phyloP scores from a whole-genome alignment of 192 early-diverging fungal species.

The Gigaspora rosea region DNA sequence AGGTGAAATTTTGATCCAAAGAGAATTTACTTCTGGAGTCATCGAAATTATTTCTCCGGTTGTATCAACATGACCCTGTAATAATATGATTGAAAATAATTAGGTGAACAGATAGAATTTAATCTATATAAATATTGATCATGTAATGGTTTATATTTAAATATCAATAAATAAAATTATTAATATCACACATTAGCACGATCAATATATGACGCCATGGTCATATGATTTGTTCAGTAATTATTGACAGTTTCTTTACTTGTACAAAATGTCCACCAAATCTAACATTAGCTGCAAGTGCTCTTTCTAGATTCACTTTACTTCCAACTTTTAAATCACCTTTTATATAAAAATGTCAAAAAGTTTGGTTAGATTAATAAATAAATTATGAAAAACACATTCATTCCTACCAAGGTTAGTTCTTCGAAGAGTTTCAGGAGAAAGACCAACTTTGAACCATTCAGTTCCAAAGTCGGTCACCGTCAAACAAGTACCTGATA shows the following conservation, averaged over 20 bases:
- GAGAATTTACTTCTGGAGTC: conserved; percentile 87
- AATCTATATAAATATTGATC: too few relatives aligned
- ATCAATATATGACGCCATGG: too few relatives aligned
- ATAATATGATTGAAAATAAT: background rate
- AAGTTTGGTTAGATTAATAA: background rate
- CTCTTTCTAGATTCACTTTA: conserved; percentile 92
- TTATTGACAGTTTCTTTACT: conserved; percentile 32
- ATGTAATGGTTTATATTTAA: too few relatives aligned
- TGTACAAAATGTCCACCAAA: conserved; percentile 98
- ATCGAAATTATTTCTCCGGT: conserved; percentile 75
- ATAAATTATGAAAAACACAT: background rate
- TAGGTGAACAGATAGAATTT: too few relatives aligned
- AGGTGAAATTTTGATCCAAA: conserved; percentile 62
- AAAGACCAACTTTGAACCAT: conserved; percentile 87
- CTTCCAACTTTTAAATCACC: conserved; percentile 74
- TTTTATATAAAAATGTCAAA: conserved; percentile 27
- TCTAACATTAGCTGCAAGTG: conserved; percentile 81
- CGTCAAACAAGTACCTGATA: conserved; percentile 86
- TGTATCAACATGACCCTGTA: conserved; percentile 86
- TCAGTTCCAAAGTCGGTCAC: conserved; percentile 88
- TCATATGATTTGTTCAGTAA: too few relatives aligned
- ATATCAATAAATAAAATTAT: too few relatives aligned
- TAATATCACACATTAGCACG: too few relatives aligned
- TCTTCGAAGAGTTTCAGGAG: conserved; percentile 90
- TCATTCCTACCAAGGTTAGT: conserved; percentile 78